Evolutionary conservation across 192 early-diverging fungal species (phyloP).

Genomic region (Umbelopsis ramanniana): DNA sequence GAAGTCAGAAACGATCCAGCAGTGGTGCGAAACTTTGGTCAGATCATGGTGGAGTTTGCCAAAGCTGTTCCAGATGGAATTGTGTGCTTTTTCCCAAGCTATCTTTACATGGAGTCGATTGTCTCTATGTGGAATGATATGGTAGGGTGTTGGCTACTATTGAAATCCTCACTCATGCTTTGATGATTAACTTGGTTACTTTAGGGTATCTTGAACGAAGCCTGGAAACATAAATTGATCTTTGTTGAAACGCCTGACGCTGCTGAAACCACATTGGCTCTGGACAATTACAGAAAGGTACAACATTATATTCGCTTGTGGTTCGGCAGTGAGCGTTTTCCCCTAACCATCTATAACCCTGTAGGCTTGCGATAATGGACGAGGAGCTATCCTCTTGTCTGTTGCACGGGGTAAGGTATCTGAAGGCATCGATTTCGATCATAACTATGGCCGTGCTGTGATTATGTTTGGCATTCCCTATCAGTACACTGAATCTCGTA

Average conservation of each 20-base stretch:
- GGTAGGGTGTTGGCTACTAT: constrained; percentile 47
- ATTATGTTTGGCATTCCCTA: constrained; percentile 99
- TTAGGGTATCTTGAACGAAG: constrained; percentile 89
- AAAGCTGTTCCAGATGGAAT: constrained; percentile 96
- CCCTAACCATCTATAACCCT: neutral
- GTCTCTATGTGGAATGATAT: constrained; percentile 99
- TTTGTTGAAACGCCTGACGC: constrained; percentile 99
- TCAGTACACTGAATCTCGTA: constrained; percentile 96
- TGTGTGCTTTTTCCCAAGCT: constrained; percentile 98
- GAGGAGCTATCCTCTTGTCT: constrained; percentile 95
- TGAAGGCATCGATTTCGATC: constrained; percentile 99
- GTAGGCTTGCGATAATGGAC: constrained; percentile 94
- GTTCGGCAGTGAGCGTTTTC: neutral
- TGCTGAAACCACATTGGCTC: constrained; percentile 91
- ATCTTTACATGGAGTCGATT: constrained; percentile 99
- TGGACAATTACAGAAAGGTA: constrained; percentile 93
- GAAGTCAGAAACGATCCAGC: constrained; percentile 99
- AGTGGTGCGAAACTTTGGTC: constrained; percentile 98
- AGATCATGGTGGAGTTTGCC: constrained; percentile 93
- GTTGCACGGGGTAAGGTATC: constrained; percentile 99
- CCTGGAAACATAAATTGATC: constrained; percentile 97
- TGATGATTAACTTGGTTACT: neutral
- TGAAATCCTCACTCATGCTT: neutral
- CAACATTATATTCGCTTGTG: neutral
- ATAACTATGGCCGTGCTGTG: constrained; percentile 98